Evolutionary conservation across 192 early-diverging fungal species (phyloP).

Genomic region (Podila epigama): DNA sequence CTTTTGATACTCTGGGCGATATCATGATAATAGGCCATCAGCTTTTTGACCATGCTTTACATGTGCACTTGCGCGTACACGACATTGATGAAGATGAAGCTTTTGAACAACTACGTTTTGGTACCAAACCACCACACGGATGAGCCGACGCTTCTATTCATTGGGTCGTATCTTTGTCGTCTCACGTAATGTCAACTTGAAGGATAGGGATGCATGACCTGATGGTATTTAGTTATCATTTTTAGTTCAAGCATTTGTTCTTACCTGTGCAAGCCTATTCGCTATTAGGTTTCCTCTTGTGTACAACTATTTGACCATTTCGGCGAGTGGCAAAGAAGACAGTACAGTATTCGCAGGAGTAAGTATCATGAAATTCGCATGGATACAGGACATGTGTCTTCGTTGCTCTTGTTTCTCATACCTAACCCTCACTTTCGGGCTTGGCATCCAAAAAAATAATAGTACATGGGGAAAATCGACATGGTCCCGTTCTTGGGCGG

Average conservation of each 20-base stretch:
- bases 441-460: not conserved
- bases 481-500: slow-evolving; percentile 90
- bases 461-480: slow-evolving; percentile 83
- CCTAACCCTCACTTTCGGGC: not conserved
- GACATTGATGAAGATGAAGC: slow-evolving; percentile 87
- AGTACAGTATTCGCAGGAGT: slow-evolving; percentile 57
- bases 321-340: slow-evolving; percentile 52
- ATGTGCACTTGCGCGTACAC: slow-evolving; percentile 95
- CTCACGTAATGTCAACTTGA: slow-evolving; percentile 58
- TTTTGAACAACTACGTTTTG: slow-evolving; percentile 89
- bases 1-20: not conserved
- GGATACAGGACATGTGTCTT: not conserved
- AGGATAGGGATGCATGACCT: not conserved
- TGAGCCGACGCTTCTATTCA: slow-evolving; percentile 88
- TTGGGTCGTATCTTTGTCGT: slow-evolving; percentile 90
- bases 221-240: not conserved
- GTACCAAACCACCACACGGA: slow-evolving; percentile 95
- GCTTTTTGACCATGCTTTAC: slow-evolving; percentile 82
- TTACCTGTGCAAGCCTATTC: too few relatives aligned
- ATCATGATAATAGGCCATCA: slow-evolving; percentile 59
- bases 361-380: slow-evolving; percentile 39
- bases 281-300: slow-evolving; percentile 85
- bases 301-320: slow-evolving; percentile 92
- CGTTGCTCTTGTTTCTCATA: not conserved
- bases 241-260: not conserved